phyloP scores from a whole-genome alignment of 768 basidiomycete genomes.

The Clitopilus hobsonii region DNA sequence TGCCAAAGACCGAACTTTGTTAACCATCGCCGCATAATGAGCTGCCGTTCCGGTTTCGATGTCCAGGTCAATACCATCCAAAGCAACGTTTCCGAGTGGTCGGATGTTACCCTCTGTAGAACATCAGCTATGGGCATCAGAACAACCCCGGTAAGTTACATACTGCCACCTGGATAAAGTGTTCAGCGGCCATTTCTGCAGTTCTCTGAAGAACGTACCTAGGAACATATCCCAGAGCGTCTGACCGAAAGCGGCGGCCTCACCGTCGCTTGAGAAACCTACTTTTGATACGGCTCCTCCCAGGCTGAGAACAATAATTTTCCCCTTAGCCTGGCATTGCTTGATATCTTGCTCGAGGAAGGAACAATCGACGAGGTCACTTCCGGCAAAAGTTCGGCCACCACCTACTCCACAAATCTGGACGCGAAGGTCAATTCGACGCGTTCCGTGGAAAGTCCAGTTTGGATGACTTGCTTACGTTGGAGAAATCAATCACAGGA shows the following conservation, averaged over 20 bases:
- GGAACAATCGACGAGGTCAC: slow-evolving; percentile 58
- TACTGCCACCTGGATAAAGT: slow-evolving; percentile 24
- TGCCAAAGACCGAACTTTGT: slow-evolving; percentile 43
- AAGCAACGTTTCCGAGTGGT: slow-evolving; percentile 62
- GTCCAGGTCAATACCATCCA: slow-evolving; percentile 73
- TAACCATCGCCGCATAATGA: slow-evolving; percentile 50
- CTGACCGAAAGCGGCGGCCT: slow-evolving; percentile 51
- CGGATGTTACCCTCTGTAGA: slow-evolving; percentile 36
- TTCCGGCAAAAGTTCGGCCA: slow-evolving; percentile 49
- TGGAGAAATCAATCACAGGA: slow-evolving; percentile 59
- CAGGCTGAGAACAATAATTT: slow-evolving; percentile 46
- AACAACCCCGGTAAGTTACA: slow-evolving; percentile 7
- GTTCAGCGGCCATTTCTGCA: not conserved
- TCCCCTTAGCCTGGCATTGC: slow-evolving; percentile 60
- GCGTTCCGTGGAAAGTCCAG: not conserved
- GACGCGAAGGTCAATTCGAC: not conserved
- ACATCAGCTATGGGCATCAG: not conserved
- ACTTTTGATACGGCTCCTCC: slow-evolving; percentile 58
- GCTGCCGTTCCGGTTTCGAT: slow-evolving; percentile 58
- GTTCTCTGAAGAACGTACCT: slow-evolving; percentile 27
- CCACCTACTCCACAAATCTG: slow-evolving; percentile 51
- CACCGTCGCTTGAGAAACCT: slow-evolving; percentile 47
- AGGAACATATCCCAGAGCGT: slow-evolving; percentile 70
- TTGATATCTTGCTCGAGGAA: slow-evolving; percentile 59
- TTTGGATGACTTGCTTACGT: slow-evolving; percentile 32